Evolutionary conservation across 2,329 filamentous ascomycete genomes (phyloP), one percentile per base, ranked within the genome.

Genomic region (Cadophora malorum): DNA sequence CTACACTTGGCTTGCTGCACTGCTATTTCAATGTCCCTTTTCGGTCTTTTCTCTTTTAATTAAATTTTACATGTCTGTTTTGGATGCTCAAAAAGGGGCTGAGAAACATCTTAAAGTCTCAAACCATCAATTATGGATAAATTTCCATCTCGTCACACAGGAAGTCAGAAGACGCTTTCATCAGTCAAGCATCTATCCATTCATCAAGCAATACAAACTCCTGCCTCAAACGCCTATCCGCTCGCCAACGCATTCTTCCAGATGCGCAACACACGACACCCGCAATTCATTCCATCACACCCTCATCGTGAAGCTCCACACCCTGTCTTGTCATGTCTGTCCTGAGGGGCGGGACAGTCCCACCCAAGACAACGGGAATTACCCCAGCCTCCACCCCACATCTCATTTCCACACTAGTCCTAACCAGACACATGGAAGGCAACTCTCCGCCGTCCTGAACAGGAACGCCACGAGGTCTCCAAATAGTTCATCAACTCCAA

Each of bases 201-300:
- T 4, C 31, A 58, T 41, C 55, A n/a, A 41, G 8, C 23, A 41
- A 58, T 10, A 12, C 16, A 53, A 23, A 58, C 19, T 58, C 55
- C 55, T 33, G 55, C 55, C 19, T 41, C 55, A 58, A 58, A 59
- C 56, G 56, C 56, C 56, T 59, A 59, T 21, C 56, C 56, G 56
- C 56, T 59, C 56, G 56, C 21, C 56, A 41, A 59, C 33, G n/a
- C 12, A 59, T 41, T 59, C 56, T 59, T 59, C 56, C 35, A 59
- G 56, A 59, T 45, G 56, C 56, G 56, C 56, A 58, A 56, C 19
- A 35, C 25, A 55, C 52, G 12, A 25, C 28, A 41, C 33, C 33
- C 33, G 8, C 55, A 38, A 25, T 33, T 58, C 21, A 9, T 31
- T 31, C 41, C n/a, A 59, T n/a, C 21, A 59, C 56, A 59, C 56